Conservation (phyloP, 1,139 yeast genomes). For the Suhomyces panamericanus region DNA sequence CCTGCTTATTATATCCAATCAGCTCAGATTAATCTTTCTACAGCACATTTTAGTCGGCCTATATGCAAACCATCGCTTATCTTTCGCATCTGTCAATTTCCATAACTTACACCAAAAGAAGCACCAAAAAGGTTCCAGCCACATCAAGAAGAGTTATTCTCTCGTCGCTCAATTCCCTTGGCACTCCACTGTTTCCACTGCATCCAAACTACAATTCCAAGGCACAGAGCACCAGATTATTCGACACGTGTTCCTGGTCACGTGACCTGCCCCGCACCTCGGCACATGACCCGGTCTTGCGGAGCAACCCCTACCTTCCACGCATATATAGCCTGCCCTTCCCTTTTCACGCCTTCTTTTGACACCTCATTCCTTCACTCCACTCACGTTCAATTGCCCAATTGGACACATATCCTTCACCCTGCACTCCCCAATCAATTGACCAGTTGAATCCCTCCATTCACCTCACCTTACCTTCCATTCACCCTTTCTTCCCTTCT, state of each 20-base stretch:
- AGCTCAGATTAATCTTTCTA: too few relatives aligned
- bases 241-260: background rate
- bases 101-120: too few relatives aligned
- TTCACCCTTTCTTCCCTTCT: background rate
- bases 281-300: conserved; percentile 10
- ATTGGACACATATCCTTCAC: background rate
- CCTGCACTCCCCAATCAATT: background rate
- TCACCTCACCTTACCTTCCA: background rate
- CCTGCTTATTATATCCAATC: too few relatives aligned
- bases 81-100: too few relatives aligned
- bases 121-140: too few relatives aligned
- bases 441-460: background rate
- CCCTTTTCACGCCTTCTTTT: background rate
- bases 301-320: conserved; percentile 9
- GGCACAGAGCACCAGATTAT: too few relatives aligned
- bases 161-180: too few relatives aligned
- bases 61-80: too few relatives aligned
- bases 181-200: too few relatives aligned
- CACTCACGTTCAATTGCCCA: background rate
- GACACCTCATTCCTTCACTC: background rate
- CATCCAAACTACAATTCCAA: too few relatives aligned
- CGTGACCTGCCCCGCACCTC: conserved; percentile 9
- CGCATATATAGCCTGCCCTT: background rate
- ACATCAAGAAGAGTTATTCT: too few relatives aligned
- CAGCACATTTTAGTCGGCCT: too few relatives aligned